Conservation (phyloP, 345 rosid genomes). For the Eucalyptus melliodora region DNA sequence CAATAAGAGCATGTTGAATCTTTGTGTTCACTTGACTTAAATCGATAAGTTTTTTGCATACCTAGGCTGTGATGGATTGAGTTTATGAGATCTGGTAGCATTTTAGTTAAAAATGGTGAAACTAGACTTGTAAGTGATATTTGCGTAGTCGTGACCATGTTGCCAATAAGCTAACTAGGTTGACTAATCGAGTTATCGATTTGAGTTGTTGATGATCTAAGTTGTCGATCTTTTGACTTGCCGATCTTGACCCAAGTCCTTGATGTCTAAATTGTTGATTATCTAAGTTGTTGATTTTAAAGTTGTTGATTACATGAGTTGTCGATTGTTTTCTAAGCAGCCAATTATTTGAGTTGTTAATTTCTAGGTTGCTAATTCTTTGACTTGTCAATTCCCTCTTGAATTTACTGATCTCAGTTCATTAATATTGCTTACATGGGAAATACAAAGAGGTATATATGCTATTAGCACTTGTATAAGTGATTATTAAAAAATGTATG, state of each 20-base stretch:
- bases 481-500: neutral
- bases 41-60: neutral
- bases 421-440: neutral
- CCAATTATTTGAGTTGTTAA: neutral
- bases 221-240: fast-evolving
- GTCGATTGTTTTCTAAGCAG: no score
- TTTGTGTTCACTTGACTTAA: neutral
- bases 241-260: neutral
- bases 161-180: neutral
- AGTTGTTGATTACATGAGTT: neutral
- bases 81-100: neutral
- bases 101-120: neutral
- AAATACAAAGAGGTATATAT: neutral
- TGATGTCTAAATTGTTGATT: no score
- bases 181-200: neutral
- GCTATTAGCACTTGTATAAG: neutral
- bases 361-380: neutral
- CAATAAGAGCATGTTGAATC: neutral
- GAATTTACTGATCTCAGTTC: neutral
- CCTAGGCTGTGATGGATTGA: neutral
- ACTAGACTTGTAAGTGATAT: neutral
- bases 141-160: neutral
- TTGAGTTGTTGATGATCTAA: neutral
- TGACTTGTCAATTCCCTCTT: neutral
- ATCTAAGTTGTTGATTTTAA: neutral